A percentile compares a stretch with the other conserved stretches of the same genome.
These are phyloP conservation scores for Corylus avellana DNA, from an alignment of 306 rosid genomes.

Conservation along the genomic window DNA sequence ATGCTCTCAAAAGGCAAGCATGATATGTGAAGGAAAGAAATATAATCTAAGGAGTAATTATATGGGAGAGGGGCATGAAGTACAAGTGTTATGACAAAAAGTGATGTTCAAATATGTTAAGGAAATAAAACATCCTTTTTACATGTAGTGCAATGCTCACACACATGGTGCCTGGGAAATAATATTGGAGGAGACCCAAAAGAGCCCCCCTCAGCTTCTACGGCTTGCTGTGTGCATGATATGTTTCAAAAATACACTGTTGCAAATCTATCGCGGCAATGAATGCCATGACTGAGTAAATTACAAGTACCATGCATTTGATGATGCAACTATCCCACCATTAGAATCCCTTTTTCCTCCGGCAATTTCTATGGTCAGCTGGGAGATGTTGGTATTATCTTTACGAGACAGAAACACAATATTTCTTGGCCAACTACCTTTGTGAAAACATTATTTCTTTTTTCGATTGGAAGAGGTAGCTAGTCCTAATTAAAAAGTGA, in stretches of 20 bases:
- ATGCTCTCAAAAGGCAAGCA: not conserved
- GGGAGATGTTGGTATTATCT: constrained; percentile 37
- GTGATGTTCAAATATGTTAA: constrained; percentile 32
- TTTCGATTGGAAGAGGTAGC: too few relatives aligned
- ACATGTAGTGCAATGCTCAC: constrained; percentile 37
- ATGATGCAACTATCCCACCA: constrained; percentile 13
- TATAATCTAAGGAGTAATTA: not conserved
- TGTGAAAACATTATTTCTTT: not conserved
- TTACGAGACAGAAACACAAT: constrained; percentile 44
- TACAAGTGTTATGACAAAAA: not conserved
- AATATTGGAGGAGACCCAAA: constrained; percentile 46
- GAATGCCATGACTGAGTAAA: constrained; percentile 57
- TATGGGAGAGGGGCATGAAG: not conserved
- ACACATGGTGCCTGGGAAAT: constrained; percentile 57
- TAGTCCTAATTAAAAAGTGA: too few relatives aligned
- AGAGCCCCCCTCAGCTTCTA: constrained; percentile 34
- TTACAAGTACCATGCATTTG: constrained; percentile 54
- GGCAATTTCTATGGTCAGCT: constrained; percentile 53
- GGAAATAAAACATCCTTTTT: constrained; percentile 12
- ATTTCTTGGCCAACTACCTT: constrained; percentile 66
- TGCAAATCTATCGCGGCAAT: constrained; percentile 40
- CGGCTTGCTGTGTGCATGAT: constrained; percentile 60
- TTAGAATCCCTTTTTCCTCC: constrained; percentile 40
- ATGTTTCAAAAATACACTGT: constrained; percentile 45
- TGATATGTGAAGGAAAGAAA: not conserved